Evolutionary conservation across 306 rosid species (phyloP), one percentile per base, ranked within the genome.

Genomic region (Canavalia ensiformis): DNA sequence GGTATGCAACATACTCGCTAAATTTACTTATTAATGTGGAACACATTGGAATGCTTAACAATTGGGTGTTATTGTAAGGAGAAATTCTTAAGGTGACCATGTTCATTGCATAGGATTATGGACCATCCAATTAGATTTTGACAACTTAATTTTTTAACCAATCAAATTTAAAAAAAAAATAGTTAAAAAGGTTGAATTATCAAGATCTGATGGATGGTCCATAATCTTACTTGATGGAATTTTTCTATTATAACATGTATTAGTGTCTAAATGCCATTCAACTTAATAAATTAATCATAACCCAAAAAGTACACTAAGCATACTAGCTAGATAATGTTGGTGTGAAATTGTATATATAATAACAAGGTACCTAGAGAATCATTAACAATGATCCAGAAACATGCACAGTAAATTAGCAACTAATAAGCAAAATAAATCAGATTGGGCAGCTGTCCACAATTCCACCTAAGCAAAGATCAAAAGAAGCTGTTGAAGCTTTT

Each of bases 381-480:
- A 9, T 39, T 0, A 55, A 46, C 34, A 47, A 49, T 18, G 10
- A 8, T 51, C 68, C 29, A 10, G 28, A 39, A 74, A 9, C 46
- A 8, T 74, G 79, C 70, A 52, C 37, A 62, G 28, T 47, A 46
- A 39, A 34, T 47, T 11, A 50, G 72, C 46, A 59, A 18, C 50
- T 52, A n/a, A 25, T 55, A 4, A 49, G 28, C 30, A 4, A 7
- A 56, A 65, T 69, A 41, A 76, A 11, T 30, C 84, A 93, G 98
- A 91, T 93, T 73, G 98, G 98, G 68, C 98, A 93, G 82, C 87
- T 93, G 45, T 93, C 98, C 30, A 93, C 97, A 8, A 84, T 93
- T 75, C 93, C 98, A 25, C 98, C 98, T 41, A 91, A 90, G 77
- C 94, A 91, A 82, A 90, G 98, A 81, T 88, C 94, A 42, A 60